Evolutionary conservation across 2,329 filamentous ascomycete genomes (phyloP).

Genomic region (Metarhizium humberi): DNA sequence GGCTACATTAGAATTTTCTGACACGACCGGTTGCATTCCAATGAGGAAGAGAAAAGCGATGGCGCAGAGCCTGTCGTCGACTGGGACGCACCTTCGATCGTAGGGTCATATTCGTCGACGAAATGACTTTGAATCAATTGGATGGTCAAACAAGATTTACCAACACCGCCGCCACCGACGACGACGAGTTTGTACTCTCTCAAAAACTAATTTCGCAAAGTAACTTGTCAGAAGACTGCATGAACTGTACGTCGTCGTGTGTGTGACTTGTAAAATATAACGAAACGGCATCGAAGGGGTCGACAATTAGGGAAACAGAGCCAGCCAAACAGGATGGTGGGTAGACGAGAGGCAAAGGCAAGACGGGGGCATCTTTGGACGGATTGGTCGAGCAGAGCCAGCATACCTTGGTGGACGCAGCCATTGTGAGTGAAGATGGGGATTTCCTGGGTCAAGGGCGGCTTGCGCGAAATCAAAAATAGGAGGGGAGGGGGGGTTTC

Average conservation of each 20-base stretch:
- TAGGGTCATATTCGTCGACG: conserved; percentile 98
- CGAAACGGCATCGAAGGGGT: background rate
- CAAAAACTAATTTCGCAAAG: conserved; percentile 50
- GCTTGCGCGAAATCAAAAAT: conserved; percentile 8
- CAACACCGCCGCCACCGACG: conserved; percentile 94
- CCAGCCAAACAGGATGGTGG: background rate
- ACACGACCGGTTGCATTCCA: background rate
- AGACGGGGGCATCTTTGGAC: background rate
- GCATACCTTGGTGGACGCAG: conserved; percentile 26
- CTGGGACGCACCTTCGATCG: conserved; percentile 71
- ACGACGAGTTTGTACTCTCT: conserved; percentile 95
- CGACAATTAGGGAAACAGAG: background rate
- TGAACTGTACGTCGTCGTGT: background rate
- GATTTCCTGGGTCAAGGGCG: conserved; percentile 2
- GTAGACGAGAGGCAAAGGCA: background rate
- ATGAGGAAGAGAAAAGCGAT: background rate
- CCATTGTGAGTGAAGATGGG: conserved; percentile 18
- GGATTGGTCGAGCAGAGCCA: background rate
- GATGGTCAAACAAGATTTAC: conserved; percentile 98
- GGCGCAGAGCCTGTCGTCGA: background rate
- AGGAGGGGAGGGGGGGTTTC: background rate
- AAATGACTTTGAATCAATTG: conserved; percentile 95
- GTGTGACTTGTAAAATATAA: background rate
- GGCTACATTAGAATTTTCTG: background rate
- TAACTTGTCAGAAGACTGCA: background rate